Conservation (phyloP, 2,329 filamentous ascomycete genomes). For the Botrytis galanthina region DNA sequence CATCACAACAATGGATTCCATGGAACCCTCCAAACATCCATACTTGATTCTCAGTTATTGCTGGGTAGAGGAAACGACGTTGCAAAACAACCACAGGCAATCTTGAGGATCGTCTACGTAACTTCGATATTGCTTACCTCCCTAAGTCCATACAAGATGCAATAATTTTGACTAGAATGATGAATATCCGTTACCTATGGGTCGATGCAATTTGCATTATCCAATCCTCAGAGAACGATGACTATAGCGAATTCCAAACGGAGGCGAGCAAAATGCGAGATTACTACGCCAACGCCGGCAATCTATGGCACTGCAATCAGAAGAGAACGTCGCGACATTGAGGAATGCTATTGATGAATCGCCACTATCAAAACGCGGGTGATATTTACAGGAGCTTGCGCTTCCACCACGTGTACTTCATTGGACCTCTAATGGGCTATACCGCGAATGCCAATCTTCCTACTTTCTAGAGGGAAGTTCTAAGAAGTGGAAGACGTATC, state of each 20-base stretch:
- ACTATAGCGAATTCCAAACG: neutral
- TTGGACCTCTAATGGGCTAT: neutral
- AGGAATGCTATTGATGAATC: neutral
- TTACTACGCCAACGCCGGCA: neutral
- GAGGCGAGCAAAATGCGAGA: neutral
- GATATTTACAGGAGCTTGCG: neutral
- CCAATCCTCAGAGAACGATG: neutral
- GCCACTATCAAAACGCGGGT: neutral
- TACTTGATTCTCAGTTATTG: neutral
- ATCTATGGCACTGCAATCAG: neutral
- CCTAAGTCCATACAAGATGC: neutral
- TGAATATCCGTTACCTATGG: neutral
- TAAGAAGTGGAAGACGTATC: neutral
- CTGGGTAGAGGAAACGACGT: neutral
- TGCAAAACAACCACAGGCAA: neutral
- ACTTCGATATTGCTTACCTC: neutral
- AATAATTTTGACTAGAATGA: neutral
- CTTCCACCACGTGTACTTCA: neutral
- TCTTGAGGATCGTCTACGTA: neutral
- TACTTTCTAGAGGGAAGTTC: neutral
- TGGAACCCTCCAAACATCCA: neutral
- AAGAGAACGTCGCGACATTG: neutral
- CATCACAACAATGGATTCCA: neutral
- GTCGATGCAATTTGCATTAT: neutral
- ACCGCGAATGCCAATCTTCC: neutral